phyloP scores from a whole-genome alignment of 352 stramenopile species.

The Aphanomyces astaci region DNA sequence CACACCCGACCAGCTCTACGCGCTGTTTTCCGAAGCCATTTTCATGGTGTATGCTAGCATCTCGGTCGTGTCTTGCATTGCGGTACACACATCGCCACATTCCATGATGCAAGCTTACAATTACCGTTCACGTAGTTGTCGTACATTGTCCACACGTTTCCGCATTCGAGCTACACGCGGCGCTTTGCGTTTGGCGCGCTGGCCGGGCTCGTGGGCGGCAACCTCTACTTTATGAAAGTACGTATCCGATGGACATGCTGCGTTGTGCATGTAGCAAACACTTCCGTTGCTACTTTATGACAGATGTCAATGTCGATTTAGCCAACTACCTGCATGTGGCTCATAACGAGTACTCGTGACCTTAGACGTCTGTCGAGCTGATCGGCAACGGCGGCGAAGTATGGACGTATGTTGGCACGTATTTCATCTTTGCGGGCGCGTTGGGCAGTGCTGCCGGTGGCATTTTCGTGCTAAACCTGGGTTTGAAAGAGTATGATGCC shows the following conservation, averaged over 20 bases:
- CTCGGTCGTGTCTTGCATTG: slow-evolving; percentile 31
- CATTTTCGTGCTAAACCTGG: slow-evolving; percentile 72
- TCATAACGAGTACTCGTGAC: neutral
- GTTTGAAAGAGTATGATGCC: slow-evolving; percentile 77
- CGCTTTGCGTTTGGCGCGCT: slow-evolving; percentile 76
- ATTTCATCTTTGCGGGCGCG: slow-evolving; percentile 56
- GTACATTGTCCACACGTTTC: slow-evolving; percentile 59
- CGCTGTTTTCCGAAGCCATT: slow-evolving; percentile 55
- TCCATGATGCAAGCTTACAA: neutral
- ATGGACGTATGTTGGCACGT: slow-evolving; percentile 60
- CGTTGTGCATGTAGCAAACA: no score
- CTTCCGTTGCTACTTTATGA: no score
- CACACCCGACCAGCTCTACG: slow-evolving; percentile 66
- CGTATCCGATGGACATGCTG: neutral
- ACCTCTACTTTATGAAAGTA: slow-evolving; percentile 83
- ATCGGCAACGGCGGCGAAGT: slow-evolving; percentile 60
- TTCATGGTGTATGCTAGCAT: slow-evolving; percentile 65
- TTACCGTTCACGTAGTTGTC: slow-evolving; percentile 37
- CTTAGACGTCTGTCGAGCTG: slow-evolving; percentile 70
- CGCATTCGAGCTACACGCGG: slow-evolving; percentile 56
- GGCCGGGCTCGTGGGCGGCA: slow-evolving; percentile 72
- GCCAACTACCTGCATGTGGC: neutral
- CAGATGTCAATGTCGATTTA: no score
- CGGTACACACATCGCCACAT: slow-evolving; percentile 33
- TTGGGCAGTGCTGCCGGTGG: slow-evolving; percentile 59